These are phyloP conservation scores for Colletotrichum costaricense DNA, from an alignment of 2,329 filamentous ascomycete species.

Conservation along the genomic window DNA sequence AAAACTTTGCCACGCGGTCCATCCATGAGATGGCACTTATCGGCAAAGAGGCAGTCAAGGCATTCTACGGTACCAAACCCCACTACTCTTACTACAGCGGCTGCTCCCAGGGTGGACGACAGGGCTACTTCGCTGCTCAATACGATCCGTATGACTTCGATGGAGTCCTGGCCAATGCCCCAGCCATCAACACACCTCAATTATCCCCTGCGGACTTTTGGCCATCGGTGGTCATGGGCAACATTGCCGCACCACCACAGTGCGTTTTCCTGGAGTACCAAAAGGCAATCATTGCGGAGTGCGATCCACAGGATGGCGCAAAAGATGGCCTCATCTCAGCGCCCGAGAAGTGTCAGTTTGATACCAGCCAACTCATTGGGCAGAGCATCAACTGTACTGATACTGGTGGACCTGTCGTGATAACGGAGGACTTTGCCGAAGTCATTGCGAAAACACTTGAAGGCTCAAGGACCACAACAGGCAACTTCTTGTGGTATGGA, in stretches of 20 bases:
- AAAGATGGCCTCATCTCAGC: slow-evolving; percentile 18
- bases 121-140: slow-evolving; percentile 66
- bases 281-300: slow-evolving; percentile 8
- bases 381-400: not conserved
- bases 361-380: not conserved
- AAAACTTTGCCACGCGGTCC: slow-evolving; percentile 48
- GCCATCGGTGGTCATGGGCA: slow-evolving; percentile 25
- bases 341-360: slow-evolving; percentile 12
- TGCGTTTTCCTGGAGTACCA: slow-evolving; percentile 7
- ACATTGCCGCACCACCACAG: slow-evolving; percentile 16
- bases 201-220: slow-evolving; percentile 4
- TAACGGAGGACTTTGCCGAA: not conserved
- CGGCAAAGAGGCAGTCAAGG: slow-evolving; percentile 58
- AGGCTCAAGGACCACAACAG: not conserved
- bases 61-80: slow-evolving; percentile 55
- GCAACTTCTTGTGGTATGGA: slow-evolving; percentile 17
- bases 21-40: slow-evolving; percentile 59
- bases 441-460: slow-evolving; percentile 7
- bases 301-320: slow-evolving; percentile 11
- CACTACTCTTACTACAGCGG: slow-evolving; percentile 66
- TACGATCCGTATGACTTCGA: slow-evolving; percentile 67
- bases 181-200: slow-evolving; percentile 46
- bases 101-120: slow-evolving; percentile 69
- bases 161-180: slow-evolving; percentile 62
- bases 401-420: not conserved